Percentiles rank a stretch among this genome's conserved stretches.
Evolutionary conservation across 176 grass and related monocot genomes (phyloP).

Genomic region (Phyllostachys edulis): DNA sequence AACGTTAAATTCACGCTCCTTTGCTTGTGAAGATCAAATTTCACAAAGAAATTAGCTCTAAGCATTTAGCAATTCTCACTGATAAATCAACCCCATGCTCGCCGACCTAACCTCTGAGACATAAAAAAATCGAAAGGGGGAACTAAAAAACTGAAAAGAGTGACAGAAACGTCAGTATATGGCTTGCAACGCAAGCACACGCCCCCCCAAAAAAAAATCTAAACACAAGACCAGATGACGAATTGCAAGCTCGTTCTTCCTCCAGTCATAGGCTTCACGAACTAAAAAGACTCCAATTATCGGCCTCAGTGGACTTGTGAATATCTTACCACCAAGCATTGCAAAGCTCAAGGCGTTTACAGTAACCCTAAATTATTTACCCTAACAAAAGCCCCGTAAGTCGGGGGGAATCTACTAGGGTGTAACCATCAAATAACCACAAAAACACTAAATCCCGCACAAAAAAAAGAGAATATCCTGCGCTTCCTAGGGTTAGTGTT

Average conservation of each 20-base stretch:
- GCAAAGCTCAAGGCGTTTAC: not conserved
- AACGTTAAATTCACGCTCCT: not conserved
- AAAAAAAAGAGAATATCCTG: too few species aligned
- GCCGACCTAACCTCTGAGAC: not conserved
- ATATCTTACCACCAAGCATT: too few species aligned
- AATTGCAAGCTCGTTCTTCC: not conserved
- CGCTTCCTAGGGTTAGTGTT: slow-evolving; percentile 29
- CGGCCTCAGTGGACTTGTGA: too few species aligned
- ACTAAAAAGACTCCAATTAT: not conserved
- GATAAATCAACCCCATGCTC: not conserved
- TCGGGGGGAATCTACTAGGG: not conserved
- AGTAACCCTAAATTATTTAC: not conserved
- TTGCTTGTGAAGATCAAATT: not conserved
- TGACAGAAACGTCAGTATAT: not conserved
- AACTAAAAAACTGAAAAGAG: not conserved
- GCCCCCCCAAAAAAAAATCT: not conserved
- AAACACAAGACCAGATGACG: not conserved
- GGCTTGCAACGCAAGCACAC: not conserved
- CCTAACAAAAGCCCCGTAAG: not conserved
- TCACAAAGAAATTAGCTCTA: not conserved
- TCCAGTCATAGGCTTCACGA: not conserved
- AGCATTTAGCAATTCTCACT: not conserved
- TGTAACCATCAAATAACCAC: too few species aligned
- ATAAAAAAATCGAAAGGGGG: not conserved
- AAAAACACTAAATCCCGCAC: not conserved